phyloP scores from a whole-genome alignment of 805 yeast genomes.

The Pichia manshurica region DNA sequence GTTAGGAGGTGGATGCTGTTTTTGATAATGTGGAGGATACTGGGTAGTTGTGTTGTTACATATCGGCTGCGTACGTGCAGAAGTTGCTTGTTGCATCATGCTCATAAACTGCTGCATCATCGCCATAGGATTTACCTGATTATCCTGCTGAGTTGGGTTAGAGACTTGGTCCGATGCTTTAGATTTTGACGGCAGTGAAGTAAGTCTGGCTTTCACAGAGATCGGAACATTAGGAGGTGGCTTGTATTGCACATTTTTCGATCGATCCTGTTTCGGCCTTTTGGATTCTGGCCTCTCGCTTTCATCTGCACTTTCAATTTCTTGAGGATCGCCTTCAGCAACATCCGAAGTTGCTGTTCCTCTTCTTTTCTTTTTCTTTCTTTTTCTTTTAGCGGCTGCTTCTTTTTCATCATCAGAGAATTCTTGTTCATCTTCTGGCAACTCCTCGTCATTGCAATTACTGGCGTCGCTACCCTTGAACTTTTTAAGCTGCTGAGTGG shows the following conservation, averaged over 20 bases:
- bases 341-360: slow-evolving; percentile 11
- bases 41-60: slow-evolving; percentile 10
- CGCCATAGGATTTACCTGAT: slow-evolving; percentile 2
- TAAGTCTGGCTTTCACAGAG: slow-evolving; percentile 10
- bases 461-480: slow-evolving; percentile 91
- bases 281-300: neutral
- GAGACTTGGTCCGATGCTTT: neutral
- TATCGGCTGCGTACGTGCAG: neutral
- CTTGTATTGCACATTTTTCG: neutral
- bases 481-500: slow-evolving; percentile 64
- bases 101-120: slow-evolving; percentile 16
- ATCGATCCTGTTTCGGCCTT: neutral
- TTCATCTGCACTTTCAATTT: neutral
- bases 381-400: slow-evolving; percentile 56
- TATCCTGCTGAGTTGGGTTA: slow-evolving; percentile 3
- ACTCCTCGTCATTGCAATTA: slow-evolving; percentile 89
- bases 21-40: slow-evolving; percentile 6
- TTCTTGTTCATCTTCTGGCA: slow-evolving; percentile 90
- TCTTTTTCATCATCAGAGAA: slow-evolving; percentile 94
- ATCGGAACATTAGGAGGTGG: neutral
- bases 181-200: slow-evolving; percentile 18
- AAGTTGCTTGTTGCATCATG: slow-evolving; percentile 13
- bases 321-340: neutral
- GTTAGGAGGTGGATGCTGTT: slow-evolving; percentile 2
- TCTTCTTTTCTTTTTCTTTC: slow-evolving; percentile 50